Percentiles rank a stretch among this genome's conserved stretches.
phyloP scores from a whole-genome alignment of 75 land plant genomes.

The Cupressus sempervirens region DNA sequence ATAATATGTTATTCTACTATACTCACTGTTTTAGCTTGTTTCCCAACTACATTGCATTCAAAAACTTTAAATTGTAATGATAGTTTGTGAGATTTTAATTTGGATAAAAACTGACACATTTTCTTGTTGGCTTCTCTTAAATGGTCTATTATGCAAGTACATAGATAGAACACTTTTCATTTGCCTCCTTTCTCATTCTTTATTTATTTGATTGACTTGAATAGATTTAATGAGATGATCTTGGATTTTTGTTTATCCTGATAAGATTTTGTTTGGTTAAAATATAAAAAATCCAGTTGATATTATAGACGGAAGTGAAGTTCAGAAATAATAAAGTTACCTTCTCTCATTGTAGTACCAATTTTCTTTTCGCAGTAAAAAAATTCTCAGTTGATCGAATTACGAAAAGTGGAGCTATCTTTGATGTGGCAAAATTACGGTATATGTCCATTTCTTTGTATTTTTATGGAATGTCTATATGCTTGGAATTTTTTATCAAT shows the following conservation, averaged over 20 bases:
- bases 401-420: constrained; percentile 89
- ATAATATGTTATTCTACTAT: not conserved
- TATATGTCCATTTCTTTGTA: constrained; percentile 16
- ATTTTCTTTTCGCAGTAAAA: constrained; percentile 51
- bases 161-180: not conserved
- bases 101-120: not conserved
- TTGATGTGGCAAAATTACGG: constrained; percentile 88
- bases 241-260: not conserved
- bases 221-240: not conserved
- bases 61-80: not conserved
- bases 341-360: constrained; percentile 8
- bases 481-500: not conserved
- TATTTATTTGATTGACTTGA: constrained; percentile 3
- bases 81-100: not conserved
- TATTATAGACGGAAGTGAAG: not conserved
- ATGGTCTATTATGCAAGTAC: no score
- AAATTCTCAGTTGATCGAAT: constrained; percentile 92
- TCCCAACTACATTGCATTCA: not conserved
- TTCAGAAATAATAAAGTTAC: not conserved
- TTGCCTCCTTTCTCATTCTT: not conserved
- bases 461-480: not conserved
- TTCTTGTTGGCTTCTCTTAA: not conserved
- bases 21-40: not conserved
- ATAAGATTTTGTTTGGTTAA: not conserved
- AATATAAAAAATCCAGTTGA: not conserved